Percentiles rank a stretch among this genome's conserved stretches.
Conservation (phyloP, 108 stramenopile species). For the Fragilariopsis cylindrus region DNA sequence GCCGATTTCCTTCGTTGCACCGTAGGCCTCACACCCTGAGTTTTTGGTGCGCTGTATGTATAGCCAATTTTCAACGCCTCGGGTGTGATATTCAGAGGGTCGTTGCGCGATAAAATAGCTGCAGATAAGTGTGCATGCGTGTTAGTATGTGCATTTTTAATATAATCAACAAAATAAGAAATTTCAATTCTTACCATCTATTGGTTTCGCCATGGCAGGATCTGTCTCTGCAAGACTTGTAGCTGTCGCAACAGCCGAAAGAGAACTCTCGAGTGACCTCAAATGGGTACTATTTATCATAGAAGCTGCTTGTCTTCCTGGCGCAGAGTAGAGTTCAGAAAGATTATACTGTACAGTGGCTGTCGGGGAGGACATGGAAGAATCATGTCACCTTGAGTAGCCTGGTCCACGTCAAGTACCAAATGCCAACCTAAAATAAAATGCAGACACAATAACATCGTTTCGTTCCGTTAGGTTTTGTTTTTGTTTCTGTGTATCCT, state of each 20-base stretch:
- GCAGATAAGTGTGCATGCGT: neutral
- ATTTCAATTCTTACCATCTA: constrained; percentile 17
- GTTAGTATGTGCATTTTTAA: neutral
- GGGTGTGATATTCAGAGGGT: constrained; percentile 31
- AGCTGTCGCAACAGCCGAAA: constrained; percentile 38
- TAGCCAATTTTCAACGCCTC: constrained; percentile 31
- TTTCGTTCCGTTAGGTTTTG: neutral
- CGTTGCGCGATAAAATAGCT: constrained; percentile 2
- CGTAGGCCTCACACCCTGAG: neutral
- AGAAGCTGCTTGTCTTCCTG: constrained; percentile 51
- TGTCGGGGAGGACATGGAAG: constrained; percentile 37
- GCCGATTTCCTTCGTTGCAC: constrained; percentile 14
- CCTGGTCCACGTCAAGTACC: constrained; percentile 33
- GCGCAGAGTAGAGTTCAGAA: constrained; percentile 49
- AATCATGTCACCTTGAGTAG: constrained; percentile 8
- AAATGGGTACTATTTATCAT: constrained; percentile 37
- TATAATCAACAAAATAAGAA: neutral
- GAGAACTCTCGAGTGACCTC: constrained; percentile 34
- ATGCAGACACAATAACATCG: neutral
- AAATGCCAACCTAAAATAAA: constrained; percentile 45
- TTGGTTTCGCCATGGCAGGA: constrained; percentile 17
- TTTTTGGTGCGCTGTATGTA: constrained; percentile 18
- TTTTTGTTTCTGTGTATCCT: neutral
- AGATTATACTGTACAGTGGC: constrained; percentile 36
- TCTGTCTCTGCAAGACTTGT: constrained; percentile 54